Evolutionary conservation across 441 rosid genomes (phyloP), one percentile per base, ranked within the genome.

Genomic region (Croton setiger): DNA sequence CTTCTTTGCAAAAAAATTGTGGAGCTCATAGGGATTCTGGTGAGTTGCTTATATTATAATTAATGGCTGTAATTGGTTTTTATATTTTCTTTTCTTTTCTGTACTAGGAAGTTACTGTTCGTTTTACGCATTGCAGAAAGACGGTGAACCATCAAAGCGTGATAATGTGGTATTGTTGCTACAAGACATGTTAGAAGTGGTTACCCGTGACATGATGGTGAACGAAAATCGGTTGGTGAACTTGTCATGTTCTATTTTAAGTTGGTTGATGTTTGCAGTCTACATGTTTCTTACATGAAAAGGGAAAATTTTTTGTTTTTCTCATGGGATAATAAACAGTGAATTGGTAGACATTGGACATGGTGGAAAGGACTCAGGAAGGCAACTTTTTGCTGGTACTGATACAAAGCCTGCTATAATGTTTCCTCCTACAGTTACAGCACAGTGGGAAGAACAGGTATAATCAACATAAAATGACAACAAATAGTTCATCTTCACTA

Each of bases 381-480:
- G 90, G 80, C 96, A 93, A 81, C 88, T 93, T 52, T 96, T 96
- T 83, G 90, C 92, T 76, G 99, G 96, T 70, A 88, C 93, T 56
- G 96, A 84, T 70, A 79, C 87, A 57, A 89, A 81, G 76, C 93
- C 99, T 60, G 98, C 97, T 64, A 87, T 91, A 72, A 41, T 81
- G 67, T 93, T 86, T 84, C 99, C 99, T 74, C 98, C 98, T 51
- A 81, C 53, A 45, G 79, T 73, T 67, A 87, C 97, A 56, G 82
- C 97, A 73, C 96, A 87, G 55, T 96, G 98, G 99, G 97, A 87
- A 76, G 99, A 96, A 75, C 97, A 93, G 93, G 99, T 93, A 77
- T 21, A 64, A 66, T 66, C 41, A 64, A 54, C 44, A 58, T 60
- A 60, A n/a, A 15, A 44, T 52, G 55, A 60, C 15, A 20, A 27